phyloP scores from a whole-genome alignment of 345 rosid species.

The Litchi chinensis region DNA sequence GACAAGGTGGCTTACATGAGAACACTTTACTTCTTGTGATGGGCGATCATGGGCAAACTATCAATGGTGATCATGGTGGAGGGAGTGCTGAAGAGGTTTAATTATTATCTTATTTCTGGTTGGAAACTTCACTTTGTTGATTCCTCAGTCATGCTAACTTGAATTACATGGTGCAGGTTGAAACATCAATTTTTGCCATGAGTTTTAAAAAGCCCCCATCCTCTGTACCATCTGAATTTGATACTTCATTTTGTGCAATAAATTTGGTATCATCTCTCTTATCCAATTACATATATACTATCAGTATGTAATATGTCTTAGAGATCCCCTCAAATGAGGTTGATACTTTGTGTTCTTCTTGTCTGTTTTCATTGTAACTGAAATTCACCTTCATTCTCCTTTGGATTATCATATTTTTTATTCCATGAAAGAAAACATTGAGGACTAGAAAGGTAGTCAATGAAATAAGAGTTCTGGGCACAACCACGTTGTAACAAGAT shows the following conservation, averaged over 20 bases:
- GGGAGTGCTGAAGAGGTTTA: constrained; percentile 91
- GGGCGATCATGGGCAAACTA: constrained; percentile 99
- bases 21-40: constrained; percentile 83
- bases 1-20: constrained; percentile 82
- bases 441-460: background rate
- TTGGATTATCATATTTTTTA: background rate
- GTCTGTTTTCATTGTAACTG: background rate
- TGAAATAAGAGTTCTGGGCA: background rate
- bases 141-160: constrained; percentile 29
- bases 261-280: constrained; percentile 47
- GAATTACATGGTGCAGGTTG: constrained; percentile 59
- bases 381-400: background rate
- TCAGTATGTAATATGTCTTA: constrained; percentile 10
- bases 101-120: constrained; percentile 15
- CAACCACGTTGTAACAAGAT: background rate
- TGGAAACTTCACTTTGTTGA: constrained; percentile 14
- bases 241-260: constrained; percentile 57
- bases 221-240: constrained; percentile 66
- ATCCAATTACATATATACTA: constrained; percentile 12
- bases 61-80: constrained; percentile 99
- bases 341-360: background rate
- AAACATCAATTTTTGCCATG: constrained; percentile 90
- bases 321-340: background rate
- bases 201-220: constrained; percentile 64
- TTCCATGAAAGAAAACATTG: background rate